Conservation (phyloP, 305 asterid species). For the Withania somnifera region DNA sequence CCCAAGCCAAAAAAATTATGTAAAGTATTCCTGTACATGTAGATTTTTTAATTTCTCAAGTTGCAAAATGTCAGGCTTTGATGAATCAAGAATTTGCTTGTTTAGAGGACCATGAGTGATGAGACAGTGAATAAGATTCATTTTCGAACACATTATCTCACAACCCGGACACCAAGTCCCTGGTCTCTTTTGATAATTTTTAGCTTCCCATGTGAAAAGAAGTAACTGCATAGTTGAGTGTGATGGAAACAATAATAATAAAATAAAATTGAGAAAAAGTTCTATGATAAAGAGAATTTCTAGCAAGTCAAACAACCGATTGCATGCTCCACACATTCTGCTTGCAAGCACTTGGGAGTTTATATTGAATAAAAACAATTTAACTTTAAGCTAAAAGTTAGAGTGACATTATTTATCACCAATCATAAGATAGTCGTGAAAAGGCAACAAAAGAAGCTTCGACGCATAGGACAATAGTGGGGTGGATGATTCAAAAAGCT, state of each 20-base stretch:
- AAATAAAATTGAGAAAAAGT: not conserved
- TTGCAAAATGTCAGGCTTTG: not conserved
- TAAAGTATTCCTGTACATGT: not conserved
- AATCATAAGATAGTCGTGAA: too few species aligned
- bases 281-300: not conserved
- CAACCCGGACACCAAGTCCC: not conserved
- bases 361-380: not conserved
- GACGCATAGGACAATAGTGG: too few species aligned
- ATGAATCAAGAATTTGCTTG: not conserved
- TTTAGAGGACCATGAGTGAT: not conserved
- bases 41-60: not conserved
- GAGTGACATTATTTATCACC: too few species aligned
- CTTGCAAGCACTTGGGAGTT: too few species aligned
- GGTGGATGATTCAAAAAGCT: too few species aligned
- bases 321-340: not conserved
- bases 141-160: not conserved
- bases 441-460: too few species aligned
- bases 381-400: too few species aligned
- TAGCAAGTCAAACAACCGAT: not conserved
- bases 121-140: not conserved
- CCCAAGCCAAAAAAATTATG: not conserved
- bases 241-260: not conserved
- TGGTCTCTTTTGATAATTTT: not conserved
- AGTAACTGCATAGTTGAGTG: not conserved
- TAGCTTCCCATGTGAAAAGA: not conserved